Conservation (phyloP, 805 yeast genomes). For the Metschnikowia kofuensis region DNA sequence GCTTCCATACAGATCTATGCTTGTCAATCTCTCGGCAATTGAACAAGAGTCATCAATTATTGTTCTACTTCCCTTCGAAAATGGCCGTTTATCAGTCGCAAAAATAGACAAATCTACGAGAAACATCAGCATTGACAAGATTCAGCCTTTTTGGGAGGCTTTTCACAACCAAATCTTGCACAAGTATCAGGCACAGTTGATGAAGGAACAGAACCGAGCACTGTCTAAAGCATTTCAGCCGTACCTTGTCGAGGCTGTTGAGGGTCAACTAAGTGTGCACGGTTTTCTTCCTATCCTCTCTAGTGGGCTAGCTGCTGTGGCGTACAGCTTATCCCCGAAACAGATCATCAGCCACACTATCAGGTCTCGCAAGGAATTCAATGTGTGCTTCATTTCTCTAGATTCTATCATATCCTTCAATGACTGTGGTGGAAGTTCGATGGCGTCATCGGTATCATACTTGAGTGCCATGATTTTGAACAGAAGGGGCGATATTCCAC, state of each 20-base stretch:
- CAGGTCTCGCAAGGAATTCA: slow-evolving; percentile 14
- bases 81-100: slow-evolving; percentile 10
- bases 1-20: slow-evolving; percentile 9
- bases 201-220: slow-evolving; percentile 15
- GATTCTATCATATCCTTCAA: background rate
- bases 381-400: slow-evolving; percentile 8
- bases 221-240: slow-evolving; percentile 14
- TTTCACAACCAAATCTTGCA: slow-evolving; percentile 22
- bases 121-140: background rate
- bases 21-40: slow-evolving; percentile 6
- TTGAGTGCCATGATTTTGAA: slow-evolving; percentile 6
- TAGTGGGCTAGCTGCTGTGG: slow-evolving; percentile 10
- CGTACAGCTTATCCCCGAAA: slow-evolving; percentile 11
- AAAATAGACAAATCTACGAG: background rate
- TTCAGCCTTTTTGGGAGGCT: slow-evolving; percentile 7
- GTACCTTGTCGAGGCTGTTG: slow-evolving; percentile 22
- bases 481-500: slow-evolving; percentile 2
- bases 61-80: slow-evolving; percentile 10
- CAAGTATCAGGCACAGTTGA: slow-evolving; percentile 11
- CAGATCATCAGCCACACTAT: slow-evolving; percentile 23
- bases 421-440: background rate
- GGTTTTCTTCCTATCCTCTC: slow-evolving; percentile 6
- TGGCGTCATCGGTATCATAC: slow-evolving; percentile 5
- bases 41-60: background rate
- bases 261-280: slow-evolving; percentile 23